These are phyloP conservation scores for Aspergillus ibericus DNA, from an alignment of 2,329 filamentous ascomycete genomes.

Conservation along the genomic window DNA sequence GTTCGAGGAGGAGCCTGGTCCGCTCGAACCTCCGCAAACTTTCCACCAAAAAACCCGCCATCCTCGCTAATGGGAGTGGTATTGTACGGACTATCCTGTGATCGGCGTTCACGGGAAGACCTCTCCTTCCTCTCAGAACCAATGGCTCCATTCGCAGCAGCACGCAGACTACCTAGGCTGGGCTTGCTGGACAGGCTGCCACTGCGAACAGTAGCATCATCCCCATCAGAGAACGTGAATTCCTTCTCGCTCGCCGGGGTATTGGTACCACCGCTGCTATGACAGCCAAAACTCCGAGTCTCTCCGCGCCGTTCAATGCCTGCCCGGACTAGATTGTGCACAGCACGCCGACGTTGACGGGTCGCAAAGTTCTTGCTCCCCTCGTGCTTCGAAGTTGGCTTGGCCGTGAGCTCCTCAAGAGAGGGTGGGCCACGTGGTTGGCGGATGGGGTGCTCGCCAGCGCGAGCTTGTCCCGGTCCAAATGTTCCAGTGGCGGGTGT, in stretches of 20 bases:
- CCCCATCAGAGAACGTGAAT: conserved; percentile 69
- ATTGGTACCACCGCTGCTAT: conserved; percentile 68
- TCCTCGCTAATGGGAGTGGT: conserved; percentile 67
- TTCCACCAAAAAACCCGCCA: conserved; percentile 57
- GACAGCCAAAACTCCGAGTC: conserved; percentile 67
- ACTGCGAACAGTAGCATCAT: conserved; percentile 72
- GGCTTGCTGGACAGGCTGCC: conserved; percentile 77
- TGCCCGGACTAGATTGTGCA: conserved; percentile 87
- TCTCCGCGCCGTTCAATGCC: conserved; percentile 78
- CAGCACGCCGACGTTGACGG: conserved; percentile 85
- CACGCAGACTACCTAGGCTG: conserved; percentile 72
- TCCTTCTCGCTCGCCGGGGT: conserved; percentile 85
- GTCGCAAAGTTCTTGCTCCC: conserved; percentile 96
- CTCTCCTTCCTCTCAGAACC: conserved; percentile 81
- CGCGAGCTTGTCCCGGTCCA: conserved; percentile 86
- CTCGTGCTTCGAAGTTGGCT: conserved; percentile 89
- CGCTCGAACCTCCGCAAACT: conserved; percentile 49
- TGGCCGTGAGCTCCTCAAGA: conserved; percentile 83
- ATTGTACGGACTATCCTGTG: conserved; percentile 54
- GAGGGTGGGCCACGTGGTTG: conserved; percentile 91
- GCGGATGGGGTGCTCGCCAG: conserved; percentile 89
- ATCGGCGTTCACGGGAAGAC: conserved; percentile 56
- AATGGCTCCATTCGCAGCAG: conserved; percentile 78
- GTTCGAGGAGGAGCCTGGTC: conserved; percentile 37
- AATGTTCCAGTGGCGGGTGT: conserved; percentile 83